Evolutionary conservation across 768 basidiomycete species (phyloP).

Genomic region (Leucocoprinus birnbaumii): DNA sequence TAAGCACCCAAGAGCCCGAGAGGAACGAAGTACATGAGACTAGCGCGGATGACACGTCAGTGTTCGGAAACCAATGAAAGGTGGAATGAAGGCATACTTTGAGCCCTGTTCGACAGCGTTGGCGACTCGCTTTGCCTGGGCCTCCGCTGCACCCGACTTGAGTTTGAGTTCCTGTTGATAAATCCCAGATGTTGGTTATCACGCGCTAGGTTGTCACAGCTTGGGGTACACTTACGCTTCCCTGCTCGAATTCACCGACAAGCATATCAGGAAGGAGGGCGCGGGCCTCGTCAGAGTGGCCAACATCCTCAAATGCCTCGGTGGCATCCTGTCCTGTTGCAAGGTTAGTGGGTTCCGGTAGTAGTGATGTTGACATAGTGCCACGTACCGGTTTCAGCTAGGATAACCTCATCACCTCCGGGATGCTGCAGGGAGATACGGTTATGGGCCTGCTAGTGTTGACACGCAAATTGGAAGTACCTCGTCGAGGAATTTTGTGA

Average conservation of each 20-base stretch:
- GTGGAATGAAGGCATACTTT: constrained; percentile 41
- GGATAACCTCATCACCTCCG: constrained; percentile 96
- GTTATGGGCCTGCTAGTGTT: neutral
- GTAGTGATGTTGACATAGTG: constrained; percentile 15
- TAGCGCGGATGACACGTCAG: constrained; percentile 23
- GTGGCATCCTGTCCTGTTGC: constrained; percentile 86
- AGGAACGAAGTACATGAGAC: constrained; percentile 83
- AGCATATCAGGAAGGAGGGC: constrained; percentile 75
- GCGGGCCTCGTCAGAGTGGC: constrained; percentile 97
- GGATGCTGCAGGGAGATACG: constrained; percentile 62
- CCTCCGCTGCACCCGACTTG: constrained; percentile 48
- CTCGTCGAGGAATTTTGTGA: constrained; percentile 94
- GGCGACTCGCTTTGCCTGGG: constrained; percentile 41
- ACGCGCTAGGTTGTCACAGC: constrained; percentile 4
- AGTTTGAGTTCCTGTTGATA: constrained; percentile 44
- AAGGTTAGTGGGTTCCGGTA: constrained; percentile 12
- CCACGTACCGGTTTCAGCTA: constrained; percentile 84
- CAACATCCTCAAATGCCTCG: constrained; percentile 98
- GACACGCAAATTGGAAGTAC: constrained; percentile 33
- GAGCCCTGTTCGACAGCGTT: constrained; percentile 65
- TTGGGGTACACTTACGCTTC: constrained; percentile 43
- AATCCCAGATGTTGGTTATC: constrained; percentile 2
- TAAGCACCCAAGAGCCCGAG: constrained; percentile 77
- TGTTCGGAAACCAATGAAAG: constrained; percentile 9
- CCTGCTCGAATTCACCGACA: constrained; percentile 80